phyloP scores from a whole-genome alignment of 768 basidiomycete genomes.

The Dioszegia crocea region DNA sequence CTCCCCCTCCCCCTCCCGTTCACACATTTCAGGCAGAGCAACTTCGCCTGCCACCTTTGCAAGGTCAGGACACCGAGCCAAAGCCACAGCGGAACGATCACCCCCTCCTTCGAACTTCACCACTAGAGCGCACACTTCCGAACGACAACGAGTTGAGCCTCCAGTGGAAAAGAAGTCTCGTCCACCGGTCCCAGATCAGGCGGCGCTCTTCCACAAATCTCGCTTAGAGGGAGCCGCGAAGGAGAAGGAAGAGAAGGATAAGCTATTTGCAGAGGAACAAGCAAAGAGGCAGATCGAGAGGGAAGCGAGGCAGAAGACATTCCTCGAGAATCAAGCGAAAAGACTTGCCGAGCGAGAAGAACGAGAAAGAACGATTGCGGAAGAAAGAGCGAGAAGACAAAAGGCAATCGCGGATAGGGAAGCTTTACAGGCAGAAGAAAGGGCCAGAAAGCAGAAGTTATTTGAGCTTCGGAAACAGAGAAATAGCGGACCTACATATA shows the following conservation, averaged over 20 bases:
- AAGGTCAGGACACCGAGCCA: not conserved
- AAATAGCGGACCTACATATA: not conserved
- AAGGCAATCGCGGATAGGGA: not conserved
- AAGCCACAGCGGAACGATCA: not conserved
- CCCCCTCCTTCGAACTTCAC: conserved; percentile 1
- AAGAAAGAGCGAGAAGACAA: conserved; percentile 5
- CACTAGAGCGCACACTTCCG: not conserved
- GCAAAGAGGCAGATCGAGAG: not conserved
- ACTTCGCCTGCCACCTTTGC: not conserved
- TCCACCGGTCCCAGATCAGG: not conserved
- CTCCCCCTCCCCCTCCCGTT: not conserved
- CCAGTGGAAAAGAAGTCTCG: not conserved
- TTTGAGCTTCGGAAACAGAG: not conserved
- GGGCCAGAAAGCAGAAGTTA: conserved; percentile 3
- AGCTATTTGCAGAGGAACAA: not conserved
- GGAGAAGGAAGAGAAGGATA: not conserved
- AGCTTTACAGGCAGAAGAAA: not conserved
- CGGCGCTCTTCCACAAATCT: not conserved
- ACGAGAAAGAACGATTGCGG: not conserved
- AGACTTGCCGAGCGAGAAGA: not conserved
- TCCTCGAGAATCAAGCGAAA: not conserved
- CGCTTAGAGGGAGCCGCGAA: not conserved
- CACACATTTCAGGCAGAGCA: not conserved
- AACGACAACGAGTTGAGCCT: not conserved
- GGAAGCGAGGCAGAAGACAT: not conserved